Evolutionary conservation across 2,329 filamentous ascomycete genomes (phyloP).

Genomic region (Ophiocordyceps camponoti-saundersi): DNA sequence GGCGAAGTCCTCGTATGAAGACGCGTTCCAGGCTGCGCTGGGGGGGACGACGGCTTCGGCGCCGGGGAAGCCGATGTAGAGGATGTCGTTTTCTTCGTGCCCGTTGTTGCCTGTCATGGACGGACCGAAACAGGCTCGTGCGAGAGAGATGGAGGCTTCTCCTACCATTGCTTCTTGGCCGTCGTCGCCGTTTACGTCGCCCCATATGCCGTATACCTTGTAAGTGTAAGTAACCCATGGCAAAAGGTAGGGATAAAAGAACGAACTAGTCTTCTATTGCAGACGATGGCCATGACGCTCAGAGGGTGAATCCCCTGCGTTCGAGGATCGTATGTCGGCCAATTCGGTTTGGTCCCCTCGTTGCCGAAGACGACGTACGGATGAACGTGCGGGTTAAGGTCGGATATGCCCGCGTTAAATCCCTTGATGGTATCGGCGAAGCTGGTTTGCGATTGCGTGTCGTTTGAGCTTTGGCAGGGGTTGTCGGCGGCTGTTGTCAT

Average conservation of each 20-base stretch:
- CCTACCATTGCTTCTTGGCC: conserved; percentile 29
- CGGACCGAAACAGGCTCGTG: conserved; percentile 37
- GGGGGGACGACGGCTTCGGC: conserved; percentile 36
- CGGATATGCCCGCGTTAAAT: conserved; percentile 19
- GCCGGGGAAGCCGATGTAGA: conserved; percentile 45
- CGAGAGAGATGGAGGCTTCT: conserved; percentile 40
- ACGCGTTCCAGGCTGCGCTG: conserved; percentile 37
- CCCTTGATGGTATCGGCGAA: conserved; percentile 22
- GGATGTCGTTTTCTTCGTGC: conserved; percentile 37
- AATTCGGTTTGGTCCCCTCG: conserved; percentile 14
- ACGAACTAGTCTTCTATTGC: conserved; percentile 13
- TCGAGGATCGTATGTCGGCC: conserved; percentile 21
- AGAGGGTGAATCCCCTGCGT: conserved; percentile 28
- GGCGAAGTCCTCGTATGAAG: conserved; percentile 30
- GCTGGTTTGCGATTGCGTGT: conserved; percentile 28
- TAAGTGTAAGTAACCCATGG: no score
- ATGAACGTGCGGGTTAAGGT: conserved; percentile 33
- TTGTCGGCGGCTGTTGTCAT: conserved; percentile 20
- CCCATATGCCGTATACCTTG: conserved; percentile 43
- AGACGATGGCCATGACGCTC: conserved; percentile 38
- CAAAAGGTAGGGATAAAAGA: no score
- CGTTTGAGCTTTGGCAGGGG: conserved; percentile 24
- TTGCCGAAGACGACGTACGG: conserved; percentile 38
- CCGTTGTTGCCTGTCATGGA: conserved; percentile 36
- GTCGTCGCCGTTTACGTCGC: conserved; percentile 41